Evolutionary conservation across 2,329 filamentous ascomycete genomes (phyloP).

Genomic region (Pseudogymnoascus sp.): DNA sequence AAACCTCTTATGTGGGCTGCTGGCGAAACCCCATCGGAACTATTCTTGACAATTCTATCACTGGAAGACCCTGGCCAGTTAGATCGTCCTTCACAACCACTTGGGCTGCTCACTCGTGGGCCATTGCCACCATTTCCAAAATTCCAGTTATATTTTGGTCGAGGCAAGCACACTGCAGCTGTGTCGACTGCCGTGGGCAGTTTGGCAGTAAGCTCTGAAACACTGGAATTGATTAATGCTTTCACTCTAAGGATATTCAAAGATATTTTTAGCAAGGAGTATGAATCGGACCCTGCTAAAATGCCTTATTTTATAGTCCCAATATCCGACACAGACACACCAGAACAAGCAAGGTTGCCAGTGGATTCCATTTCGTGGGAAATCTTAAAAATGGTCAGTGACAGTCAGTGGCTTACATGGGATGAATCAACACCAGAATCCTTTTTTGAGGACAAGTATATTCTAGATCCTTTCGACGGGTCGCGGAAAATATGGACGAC

Average conservation of each 20-base stretch:
- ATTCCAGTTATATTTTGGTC: slow-evolving; percentile 67
- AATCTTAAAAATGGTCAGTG: slow-evolving; percentile 37
- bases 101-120: slow-evolving; percentile 64
- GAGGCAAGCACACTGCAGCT: slow-evolving; percentile 52
- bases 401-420: slow-evolving; percentile 29
- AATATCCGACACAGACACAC: slow-evolving; percentile 19
- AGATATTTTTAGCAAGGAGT: slow-evolving; percentile 86
- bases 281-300: slow-evolving; percentile 52
- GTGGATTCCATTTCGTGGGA: slow-evolving; percentile 52
- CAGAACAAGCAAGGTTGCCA: slow-evolving; percentile 9
- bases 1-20: slow-evolving; percentile 70
- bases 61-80: slow-evolving; percentile 51
- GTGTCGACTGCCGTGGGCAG: slow-evolving; percentile 35
- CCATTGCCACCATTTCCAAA: slow-evolving; percentile 55
- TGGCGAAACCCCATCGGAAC: slow-evolving; percentile 38
- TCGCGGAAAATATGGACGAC: slow-evolving; percentile 52
- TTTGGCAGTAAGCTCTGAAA: slow-evolving; percentile 37
- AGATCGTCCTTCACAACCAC: slow-evolving; percentile 49
- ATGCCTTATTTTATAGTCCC: slow-evolving; percentile 84
- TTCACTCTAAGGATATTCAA: slow-evolving; percentile 73
- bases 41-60: slow-evolving; percentile 57
- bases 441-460: slow-evolving; percentile 46
- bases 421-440: slow-evolving; percentile 37
- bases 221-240: slow-evolving; percentile 49
- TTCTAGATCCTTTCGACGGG: slow-evolving; percentile 53